Base-by-base conservation (phyloP, 345 rosid genomes). In the Aquilaria sinensis region DNA sequence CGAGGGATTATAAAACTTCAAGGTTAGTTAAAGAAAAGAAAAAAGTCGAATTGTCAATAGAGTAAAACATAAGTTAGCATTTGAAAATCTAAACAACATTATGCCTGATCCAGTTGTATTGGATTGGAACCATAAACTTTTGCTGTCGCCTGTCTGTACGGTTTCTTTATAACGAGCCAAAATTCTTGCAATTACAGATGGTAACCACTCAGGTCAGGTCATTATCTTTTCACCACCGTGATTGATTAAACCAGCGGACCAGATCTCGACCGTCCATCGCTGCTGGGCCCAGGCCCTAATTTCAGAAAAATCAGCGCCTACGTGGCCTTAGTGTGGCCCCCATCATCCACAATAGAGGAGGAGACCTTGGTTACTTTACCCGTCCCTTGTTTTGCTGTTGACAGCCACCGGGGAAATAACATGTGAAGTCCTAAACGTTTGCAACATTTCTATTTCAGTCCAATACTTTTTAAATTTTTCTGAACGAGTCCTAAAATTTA, bases 321-420 rank as follows among this genome's bases (percentile, higher is more conserved):
- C 64, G 65, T 41, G 73, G 45, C 53, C 64, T 4, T 60, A 48
- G 72, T 59, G 72, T 51, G 46, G 45, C 30, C 5, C 60, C 43
- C 5, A 9, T 9, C 43, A 37, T 4, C 43, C 43, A 65, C 56
- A 59, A 61, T 51, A 47, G 51, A 61, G 12, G 31, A 52, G 58
- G 12, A 23, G 32, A 41, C 6, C 43, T 37, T 37, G 7, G 43
- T 37, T 9, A 9, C 43, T 37, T 37, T 37, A 37, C 43, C 8
- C 43, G 8, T 9, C 8, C 43, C 7, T 3, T 37, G 43, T 37
- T 37, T 23, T 23, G 23, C 1, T 23, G 23, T 23, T 23, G 23
- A 23, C 23, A 23, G 23, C 23, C 23, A 23, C 23, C 23, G 23
- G 23, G 23, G 23, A 23, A 23, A 23, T 23, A 1, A 23, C 23